Evolutionary conservation across 2,329 filamentous ascomycete genomes (phyloP).

Genomic region (Aspergillus sp.): DNA sequence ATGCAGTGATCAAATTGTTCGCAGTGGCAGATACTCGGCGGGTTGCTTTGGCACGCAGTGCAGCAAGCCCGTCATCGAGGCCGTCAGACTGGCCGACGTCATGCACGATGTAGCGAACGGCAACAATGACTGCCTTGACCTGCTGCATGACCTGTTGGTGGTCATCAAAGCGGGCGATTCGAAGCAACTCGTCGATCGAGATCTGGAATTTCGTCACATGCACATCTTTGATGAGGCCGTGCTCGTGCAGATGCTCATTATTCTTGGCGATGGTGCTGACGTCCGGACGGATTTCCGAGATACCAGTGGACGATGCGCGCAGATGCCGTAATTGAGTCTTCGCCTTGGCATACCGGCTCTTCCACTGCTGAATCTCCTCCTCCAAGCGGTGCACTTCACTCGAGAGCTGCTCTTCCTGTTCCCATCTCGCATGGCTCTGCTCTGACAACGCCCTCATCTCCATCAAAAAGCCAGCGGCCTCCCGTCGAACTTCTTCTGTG

Average conservation of each 20-base stretch:
- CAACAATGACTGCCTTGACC: slow-evolving; percentile 82
- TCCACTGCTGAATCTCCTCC: slow-evolving; percentile 84
- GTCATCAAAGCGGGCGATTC: slow-evolving; percentile 69
- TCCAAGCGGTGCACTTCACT: slow-evolving; percentile 74
- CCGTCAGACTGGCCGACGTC: slow-evolving; percentile 65
- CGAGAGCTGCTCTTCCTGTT: slow-evolving; percentile 76
- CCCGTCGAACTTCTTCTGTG: slow-evolving; percentile 80
- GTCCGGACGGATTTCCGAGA: slow-evolving; percentile 50
- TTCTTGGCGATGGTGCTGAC: slow-evolving; percentile 59
- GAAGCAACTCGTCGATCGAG: slow-evolving; percentile 84
- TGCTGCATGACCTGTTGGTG: slow-evolving; percentile 74
- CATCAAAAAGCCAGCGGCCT: slow-evolving; percentile 76
- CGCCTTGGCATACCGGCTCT: slow-evolving; percentile 78
- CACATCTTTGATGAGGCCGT: slow-evolving; percentile 82
- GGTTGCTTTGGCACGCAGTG: slow-evolving; percentile 69
- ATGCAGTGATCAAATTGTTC: slow-evolving; percentile 91
- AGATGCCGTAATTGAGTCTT: slow-evolving; percentile 84
- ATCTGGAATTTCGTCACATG: slow-evolving; percentile 95
- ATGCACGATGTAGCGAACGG: slow-evolving; percentile 79
- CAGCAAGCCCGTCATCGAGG: slow-evolving; percentile 53
- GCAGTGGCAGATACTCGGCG: slow-evolving; percentile 84
- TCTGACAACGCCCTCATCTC: slow-evolving; percentile 88
- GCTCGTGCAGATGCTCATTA: slow-evolving; percentile 66
- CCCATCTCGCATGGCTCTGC: slow-evolving; percentile 73
- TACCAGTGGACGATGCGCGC: slow-evolving; percentile 74